These are phyloP conservation scores for Juncus inflexus DNA, from an alignment of 176 grass and related monocot genomes.

Conservation along the genomic window DNA sequence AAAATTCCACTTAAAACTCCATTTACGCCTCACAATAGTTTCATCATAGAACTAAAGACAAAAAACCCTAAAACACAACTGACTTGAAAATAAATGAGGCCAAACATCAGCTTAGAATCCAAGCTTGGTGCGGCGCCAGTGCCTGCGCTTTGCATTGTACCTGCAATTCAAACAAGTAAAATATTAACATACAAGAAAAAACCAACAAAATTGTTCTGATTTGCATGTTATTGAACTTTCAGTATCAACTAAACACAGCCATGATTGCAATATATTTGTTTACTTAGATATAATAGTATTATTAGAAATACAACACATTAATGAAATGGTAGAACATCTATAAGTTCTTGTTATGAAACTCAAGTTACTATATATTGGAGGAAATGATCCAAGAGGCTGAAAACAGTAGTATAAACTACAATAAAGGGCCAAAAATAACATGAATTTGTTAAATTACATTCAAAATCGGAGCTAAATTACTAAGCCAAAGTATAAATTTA, in stretches of 20 bases:
- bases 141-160: slow-evolving; percentile 99
- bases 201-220: too few species aligned
- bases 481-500: too few species aligned
- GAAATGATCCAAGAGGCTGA: slow-evolving; percentile 10
- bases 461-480: too few species aligned
- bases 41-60: slow-evolving; percentile 26
- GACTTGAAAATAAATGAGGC: slow-evolving; percentile 9
- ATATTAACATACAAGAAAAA: too few species aligned
- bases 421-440: too few species aligned
- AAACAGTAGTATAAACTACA: too few species aligned
- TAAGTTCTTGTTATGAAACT: too few species aligned
- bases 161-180: slow-evolving; percentile 29
- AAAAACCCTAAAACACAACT: slow-evolving; percentile 32
- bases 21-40: slow-evolving; percentile 38
- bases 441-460: too few species aligned
- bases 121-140: slow-evolving; percentile 97
- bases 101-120: slow-evolving; percentile 54
- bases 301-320: too few species aligned
- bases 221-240: neutral
- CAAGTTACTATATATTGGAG: neutral
- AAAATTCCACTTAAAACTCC: slow-evolving; percentile 35
- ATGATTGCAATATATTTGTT: too few species aligned
- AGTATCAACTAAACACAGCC: neutral
- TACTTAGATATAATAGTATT: too few species aligned
- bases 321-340: too few species aligned